Conservation (phyloP, 2,329 filamentous ascomycete species). For the Waltergamsia citrina region DNA sequence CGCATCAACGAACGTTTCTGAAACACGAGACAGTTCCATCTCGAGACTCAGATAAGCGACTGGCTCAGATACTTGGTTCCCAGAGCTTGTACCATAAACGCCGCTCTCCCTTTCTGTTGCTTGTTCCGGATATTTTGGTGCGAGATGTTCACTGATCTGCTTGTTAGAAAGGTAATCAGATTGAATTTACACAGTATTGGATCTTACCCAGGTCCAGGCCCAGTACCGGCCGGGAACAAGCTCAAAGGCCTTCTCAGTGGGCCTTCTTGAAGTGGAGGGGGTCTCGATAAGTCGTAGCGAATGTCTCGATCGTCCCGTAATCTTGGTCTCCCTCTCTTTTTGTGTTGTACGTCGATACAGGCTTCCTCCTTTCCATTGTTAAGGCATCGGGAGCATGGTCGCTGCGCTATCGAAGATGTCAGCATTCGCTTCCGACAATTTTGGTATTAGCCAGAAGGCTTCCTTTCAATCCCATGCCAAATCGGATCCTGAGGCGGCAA, state of each 20-base stretch:
- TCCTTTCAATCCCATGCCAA: no score
- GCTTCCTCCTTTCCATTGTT: conserved; percentile 72
- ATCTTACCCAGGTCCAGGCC: conserved; percentile 33
- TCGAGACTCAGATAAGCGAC: conserved; percentile 50
- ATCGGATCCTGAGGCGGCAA: no score
- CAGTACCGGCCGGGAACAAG: conserved; percentile 36
- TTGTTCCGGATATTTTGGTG: conserved; percentile 39
- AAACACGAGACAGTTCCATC: conserved; percentile 48
- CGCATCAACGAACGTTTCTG: conserved; percentile 44
- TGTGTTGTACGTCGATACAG: conserved; percentile 78
- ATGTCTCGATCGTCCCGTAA: conserved; percentile 62
- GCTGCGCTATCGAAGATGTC: conserved; percentile 47
- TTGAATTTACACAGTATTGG: no score
- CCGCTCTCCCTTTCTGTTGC: conserved; percentile 26
- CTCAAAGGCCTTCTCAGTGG: conserved; percentile 39
- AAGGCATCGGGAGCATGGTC: conserved; percentile 69
- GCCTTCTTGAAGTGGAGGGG: conserved; percentile 33
- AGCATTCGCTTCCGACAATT: conserved; percentile 12
- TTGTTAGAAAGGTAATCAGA: no score
- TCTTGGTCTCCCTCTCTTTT: conserved; percentile 71
- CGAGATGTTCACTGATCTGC: conserved; percentile 35
- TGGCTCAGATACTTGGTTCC: conserved; percentile 36
- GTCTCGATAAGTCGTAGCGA: conserved; percentile 43
- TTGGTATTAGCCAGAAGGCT: neutral
- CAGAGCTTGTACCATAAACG: conserved; percentile 34